These are phyloP conservation scores for Alternaria arbusti DNA, from an alignment of 2,329 filamentous ascomycete genomes.

Conservation along the genomic window DNA sequence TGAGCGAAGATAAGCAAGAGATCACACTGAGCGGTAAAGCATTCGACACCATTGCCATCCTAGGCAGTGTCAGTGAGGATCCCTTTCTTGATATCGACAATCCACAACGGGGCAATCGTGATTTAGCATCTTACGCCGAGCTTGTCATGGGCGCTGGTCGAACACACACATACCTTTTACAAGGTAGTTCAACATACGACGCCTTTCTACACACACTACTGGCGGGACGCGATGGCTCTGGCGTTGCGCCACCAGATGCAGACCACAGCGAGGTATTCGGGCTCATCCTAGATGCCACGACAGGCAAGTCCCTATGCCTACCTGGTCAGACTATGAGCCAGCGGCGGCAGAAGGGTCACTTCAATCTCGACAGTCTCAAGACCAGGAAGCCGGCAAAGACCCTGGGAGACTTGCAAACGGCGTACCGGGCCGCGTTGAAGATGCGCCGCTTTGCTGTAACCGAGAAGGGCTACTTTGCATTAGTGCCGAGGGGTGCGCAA, in stretches of 20 bases:
- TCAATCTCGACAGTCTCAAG: conserved; percentile 26
- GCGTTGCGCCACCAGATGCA: conserved; percentile 11
- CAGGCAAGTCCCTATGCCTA: conserved; percentile 18
- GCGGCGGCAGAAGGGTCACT: conserved; percentile 27
- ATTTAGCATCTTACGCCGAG: conserved; percentile 13
- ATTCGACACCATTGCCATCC: conserved; percentile 17
- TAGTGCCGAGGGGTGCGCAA: conserved; percentile 26
- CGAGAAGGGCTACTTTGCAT: conserved; percentile 24
- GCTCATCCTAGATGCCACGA: conserved; percentile 25
- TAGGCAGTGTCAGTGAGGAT: conserved; percentile 14
- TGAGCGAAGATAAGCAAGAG: conserved; percentile 10
- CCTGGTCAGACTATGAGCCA: conserved; percentile 28
- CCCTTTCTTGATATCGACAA: conserved; percentile 21
- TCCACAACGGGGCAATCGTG: conserved; percentile 4
- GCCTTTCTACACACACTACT: conserved; percentile 32
- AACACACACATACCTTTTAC: conserved; percentile 7
- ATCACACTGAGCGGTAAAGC: conserved; percentile 23
- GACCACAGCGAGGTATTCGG: conserved; percentile 33
- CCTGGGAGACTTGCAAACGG: conserved; percentile 20
- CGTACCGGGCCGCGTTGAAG: conserved; percentile 21
- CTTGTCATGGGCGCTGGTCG: conserved; percentile 3
- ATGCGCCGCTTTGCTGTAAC: conserved; percentile 33
- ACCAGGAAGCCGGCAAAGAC: conserved; percentile 21
- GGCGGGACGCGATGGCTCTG: conserved; percentile 26
- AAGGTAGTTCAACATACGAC: conserved; percentile 19